Conservation (phyloP, 805 yeast genomes). For the Jamesozyma lodderae region DNA sequence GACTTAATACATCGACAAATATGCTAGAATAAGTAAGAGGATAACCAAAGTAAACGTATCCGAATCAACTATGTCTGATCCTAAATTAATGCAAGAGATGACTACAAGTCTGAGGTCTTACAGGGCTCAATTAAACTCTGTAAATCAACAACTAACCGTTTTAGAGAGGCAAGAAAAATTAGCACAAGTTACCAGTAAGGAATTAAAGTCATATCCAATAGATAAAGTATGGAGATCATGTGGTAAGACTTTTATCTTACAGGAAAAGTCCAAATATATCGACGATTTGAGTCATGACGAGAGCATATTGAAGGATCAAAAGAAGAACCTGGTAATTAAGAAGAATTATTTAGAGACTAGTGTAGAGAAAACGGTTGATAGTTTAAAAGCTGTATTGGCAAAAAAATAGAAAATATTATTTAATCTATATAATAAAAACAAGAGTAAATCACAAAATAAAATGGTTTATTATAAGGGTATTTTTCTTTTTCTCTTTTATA, state of each 20-base stretch:
- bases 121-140: conserved; percentile 24
- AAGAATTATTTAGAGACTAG: conserved; percentile 67
- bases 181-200: conserved; percentile 47
- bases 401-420: conserved; percentile 8
- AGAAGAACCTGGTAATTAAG: conserved; percentile 56
- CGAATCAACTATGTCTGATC: too few relatives aligned
- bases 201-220: conserved; percentile 41
- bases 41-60: too few relatives aligned
- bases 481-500: too few relatives aligned
- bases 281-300: conserved; percentile 43
- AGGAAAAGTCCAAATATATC: conserved; percentile 37
- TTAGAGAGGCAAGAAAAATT: conserved; percentile 34
- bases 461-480: background rate
- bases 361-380: conserved; percentile 60
- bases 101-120: conserved; percentile 21
- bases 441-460: too few relatives aligned
- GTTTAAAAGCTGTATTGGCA: conserved; percentile 41
- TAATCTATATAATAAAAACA: too few relatives aligned
- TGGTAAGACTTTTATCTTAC: conserved; percentile 60
- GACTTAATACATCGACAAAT: too few relatives aligned
- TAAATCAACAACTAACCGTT: conserved; percentile 23
- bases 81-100: conserved; percentile 15
- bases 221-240: conserved; percentile 73
- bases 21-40: too few relatives aligned
- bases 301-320: conserved; percentile 45